phyloP scores from a whole-genome alignment of 177 flowering plant genomes.

The Telopea speciosissima region DNA sequence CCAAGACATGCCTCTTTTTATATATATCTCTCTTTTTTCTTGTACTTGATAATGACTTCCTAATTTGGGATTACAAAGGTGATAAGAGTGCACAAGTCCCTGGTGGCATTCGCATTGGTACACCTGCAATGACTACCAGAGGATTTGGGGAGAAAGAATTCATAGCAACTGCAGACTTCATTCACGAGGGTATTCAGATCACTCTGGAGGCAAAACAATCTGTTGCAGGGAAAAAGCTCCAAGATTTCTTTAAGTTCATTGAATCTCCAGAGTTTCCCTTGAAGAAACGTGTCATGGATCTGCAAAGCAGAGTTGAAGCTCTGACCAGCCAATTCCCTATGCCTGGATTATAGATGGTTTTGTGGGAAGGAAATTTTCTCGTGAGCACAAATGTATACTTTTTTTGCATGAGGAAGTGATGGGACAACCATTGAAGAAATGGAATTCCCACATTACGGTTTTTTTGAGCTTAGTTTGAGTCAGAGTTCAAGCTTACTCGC shows the following conservation, averaged over 20 bases:
- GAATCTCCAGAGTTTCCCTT: constrained; percentile 56
- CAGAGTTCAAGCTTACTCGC: no score
- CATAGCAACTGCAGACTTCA: constrained; percentile 57
- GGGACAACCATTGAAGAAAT: neutral
- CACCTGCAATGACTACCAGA: constrained; percentile 97
- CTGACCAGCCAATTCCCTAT: constrained; percentile 73
- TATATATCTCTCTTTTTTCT: neutral
- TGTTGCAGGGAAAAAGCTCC: constrained; percentile 67
- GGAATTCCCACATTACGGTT: no score
- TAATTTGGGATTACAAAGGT: constrained; percentile 36
- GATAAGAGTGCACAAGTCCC: constrained; percentile 90
- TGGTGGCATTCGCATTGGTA: constrained; percentile 89
- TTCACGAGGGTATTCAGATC: constrained; percentile 84
- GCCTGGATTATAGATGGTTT: constrained; percentile 53
- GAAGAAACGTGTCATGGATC: constrained; percentile 38
- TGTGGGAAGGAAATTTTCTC: neutral
- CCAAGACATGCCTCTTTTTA: neutral
- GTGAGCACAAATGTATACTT: no score
- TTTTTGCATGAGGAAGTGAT: neutral
- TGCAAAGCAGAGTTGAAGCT: constrained; percentile 63
- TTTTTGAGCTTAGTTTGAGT: neutral
- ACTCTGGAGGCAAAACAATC: constrained; percentile 54
- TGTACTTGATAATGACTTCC: neutral
- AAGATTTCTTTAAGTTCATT: constrained; percentile 69
- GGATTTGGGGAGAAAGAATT: constrained; percentile 73